Evolutionary conservation across 768 basidiomycete species (phyloP), one percentile per base, ranked within the genome.

Genomic region (Gymnopilus junonius): DNA sequence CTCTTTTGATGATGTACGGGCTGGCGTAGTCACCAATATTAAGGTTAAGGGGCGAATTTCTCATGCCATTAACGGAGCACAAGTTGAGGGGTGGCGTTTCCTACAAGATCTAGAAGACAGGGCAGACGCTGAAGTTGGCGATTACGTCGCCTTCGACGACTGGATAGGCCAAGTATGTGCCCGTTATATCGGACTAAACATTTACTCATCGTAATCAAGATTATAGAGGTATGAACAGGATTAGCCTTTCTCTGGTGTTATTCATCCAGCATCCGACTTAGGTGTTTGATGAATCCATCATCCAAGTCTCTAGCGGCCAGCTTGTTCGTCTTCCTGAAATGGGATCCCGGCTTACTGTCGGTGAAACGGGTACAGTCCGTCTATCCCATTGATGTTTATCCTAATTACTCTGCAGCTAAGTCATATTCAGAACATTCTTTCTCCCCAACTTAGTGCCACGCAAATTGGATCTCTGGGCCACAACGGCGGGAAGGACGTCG

Each of bases 151-250:
- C 17, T 87, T 87, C 69, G 85, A 91, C 67, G 87, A 94, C 73
- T 97, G 95, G 95, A 80, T 97, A 69, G 95, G 95, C 56, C 93
- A 94, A 83, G 93, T 92, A 73, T 72, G 85, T 58, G 20, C 35
- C 8, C 31, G 34, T 55, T 20, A 20, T 43, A 32, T 48, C 29
- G 8, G 34, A 25, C 43, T 43, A 62, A 23, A 50, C 2, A 23
- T 34, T 55, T 15, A 39, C 42, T 51, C 35, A 40, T 39, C 42
- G 40, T 55, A 21, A 58, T 32, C 25, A 23, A 55, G 56, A 60
- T 65, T 25, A 54, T 63, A 17, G 55, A 67, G 65, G 65, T 59
- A 48, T 65, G 60, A 59, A 50, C 46, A 42, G 29, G 14, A 20
- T 5, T 48, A 25, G 17, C 29, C 17, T 53, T 17, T 50, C 6